Conservation (phyloP, 108 stramenopile genomes). For the Skeletonema potamos region DNA sequence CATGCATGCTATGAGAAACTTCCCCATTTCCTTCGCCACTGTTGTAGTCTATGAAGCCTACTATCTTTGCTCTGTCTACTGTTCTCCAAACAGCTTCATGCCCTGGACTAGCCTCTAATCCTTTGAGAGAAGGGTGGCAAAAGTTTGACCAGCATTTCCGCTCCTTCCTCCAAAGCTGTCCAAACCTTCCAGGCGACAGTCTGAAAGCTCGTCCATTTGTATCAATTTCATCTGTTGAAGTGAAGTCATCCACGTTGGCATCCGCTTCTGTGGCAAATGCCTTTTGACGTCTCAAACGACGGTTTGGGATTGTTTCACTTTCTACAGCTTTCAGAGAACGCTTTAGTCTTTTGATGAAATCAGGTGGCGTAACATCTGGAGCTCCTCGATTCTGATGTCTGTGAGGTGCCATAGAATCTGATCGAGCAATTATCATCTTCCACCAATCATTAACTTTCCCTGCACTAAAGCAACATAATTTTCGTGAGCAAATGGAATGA, state of each 20-base stretch:
- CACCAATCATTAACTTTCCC: neutral
- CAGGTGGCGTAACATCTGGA: conserved; percentile 4
- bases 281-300: conserved; percentile 13
- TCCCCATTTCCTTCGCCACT: neutral
- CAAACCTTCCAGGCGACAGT: conserved; percentile 62
- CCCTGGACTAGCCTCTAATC: conserved; percentile 62
- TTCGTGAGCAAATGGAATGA: too few relatives aligned
- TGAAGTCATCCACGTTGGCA: neutral
- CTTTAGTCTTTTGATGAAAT: conserved; percentile 35
- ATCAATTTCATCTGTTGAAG: neutral
- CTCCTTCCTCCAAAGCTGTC: conserved; percentile 55
- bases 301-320: conserved; percentile 33
- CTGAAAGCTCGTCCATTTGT: conserved; percentile 20
- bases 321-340: conserved; percentile 36
- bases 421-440: conserved; percentile 13
- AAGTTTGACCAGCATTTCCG: conserved; percentile 76
- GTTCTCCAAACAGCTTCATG: conserved; percentile 72
- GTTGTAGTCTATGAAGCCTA: conserved; percentile 39
- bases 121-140: conserved; percentile 52
- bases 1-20: conserved; percentile 22
- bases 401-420: conserved; percentile 6
- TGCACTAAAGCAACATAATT: too few relatives aligned
- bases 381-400: neutral
- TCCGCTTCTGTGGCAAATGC: conserved; percentile 2
- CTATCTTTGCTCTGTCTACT: conserved; percentile 60